Percentiles rank a stretch among this genome's conserved stretches.
phyloP scores from a whole-genome alignment of 345 rosid genomes.

The sweet orange (Citrus sinensis) region DNA sequence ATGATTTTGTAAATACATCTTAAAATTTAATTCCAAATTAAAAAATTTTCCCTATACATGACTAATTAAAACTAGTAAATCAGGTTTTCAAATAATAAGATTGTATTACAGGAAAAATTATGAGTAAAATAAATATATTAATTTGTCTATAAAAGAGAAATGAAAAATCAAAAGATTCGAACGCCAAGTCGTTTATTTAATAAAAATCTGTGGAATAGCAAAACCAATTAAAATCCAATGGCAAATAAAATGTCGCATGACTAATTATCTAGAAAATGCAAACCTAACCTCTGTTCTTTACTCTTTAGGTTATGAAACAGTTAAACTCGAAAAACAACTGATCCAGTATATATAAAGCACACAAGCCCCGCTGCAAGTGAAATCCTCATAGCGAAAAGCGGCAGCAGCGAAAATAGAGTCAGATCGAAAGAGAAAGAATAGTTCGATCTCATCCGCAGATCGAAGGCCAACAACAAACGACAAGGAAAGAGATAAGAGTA shows the following conservation, averaged over 20 bases:
- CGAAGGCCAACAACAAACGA: constrained; percentile 20
- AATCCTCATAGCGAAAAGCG: background rate
- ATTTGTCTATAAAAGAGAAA: too few relatives aligned
- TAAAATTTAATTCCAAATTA: too few relatives aligned
- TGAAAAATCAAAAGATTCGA: background rate
- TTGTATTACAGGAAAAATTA: too few relatives aligned
- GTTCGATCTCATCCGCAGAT: constrained; percentile 40
- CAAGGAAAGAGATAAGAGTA: constrained; percentile 21
- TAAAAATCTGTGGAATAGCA: background rate
- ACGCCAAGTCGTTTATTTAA: background rate
- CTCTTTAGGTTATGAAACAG: background rate
- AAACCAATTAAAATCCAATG: background rate
- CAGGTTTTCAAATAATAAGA: too few relatives aligned
- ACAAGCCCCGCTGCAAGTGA: too few relatives aligned
- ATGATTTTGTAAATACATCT: too few relatives aligned
- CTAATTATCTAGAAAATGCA: background rate
- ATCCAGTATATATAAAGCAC: background rate
- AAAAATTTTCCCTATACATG: too few relatives aligned
- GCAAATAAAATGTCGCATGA: background rate
- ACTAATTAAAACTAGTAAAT: too few relatives aligned
- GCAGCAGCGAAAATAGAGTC: constrained; percentile 47
- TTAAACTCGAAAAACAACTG: background rate
- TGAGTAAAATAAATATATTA: too few relatives aligned
- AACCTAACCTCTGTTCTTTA: background rate
- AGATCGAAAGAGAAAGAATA: constrained; percentile 55